Base-by-base conservation (phyloP, 176 grass and related monocot species). In the Zoysia japonica region DNA sequence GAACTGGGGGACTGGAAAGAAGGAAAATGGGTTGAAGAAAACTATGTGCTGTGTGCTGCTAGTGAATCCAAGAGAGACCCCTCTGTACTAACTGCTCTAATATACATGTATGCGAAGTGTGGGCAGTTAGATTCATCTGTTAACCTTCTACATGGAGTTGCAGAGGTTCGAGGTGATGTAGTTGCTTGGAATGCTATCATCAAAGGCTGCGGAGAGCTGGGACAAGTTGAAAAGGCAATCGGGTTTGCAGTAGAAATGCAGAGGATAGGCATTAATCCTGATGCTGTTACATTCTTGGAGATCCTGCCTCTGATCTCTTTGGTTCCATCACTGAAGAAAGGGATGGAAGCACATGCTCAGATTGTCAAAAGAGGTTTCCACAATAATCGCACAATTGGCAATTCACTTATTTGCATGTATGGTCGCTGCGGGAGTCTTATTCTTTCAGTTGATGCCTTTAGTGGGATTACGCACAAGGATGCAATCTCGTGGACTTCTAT, bases 41-140 rank as follows among this genome's bases (percentile, higher is more conserved):
- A 74, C 71, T 88, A 81, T 80, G 46, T 90, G 42, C 15, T 67
- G 36, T 43, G 46, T 61, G 12, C 55, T 80, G 45, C 50, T 14
- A 71, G 79, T 75, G 61, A 67, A 78, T 84, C 86, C 60, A 73
- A 72, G 66, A 75, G 70, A 47, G 90, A 96, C 39, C 78, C 89
- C 20, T 83, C 77, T 75, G 15, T 92, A 36, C 6, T 92, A 54
- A 90, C 93, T 12, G 38, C 71, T 3, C 81, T 96, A 36, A 83
- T 92, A 81, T 96, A 96, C 67, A 96, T 96, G 93, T 81, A 92
- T 8, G 78, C 82, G 16, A 89, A 83, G 68, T 95, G 93, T 39
- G 82, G 87, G 62, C 78, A 88, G 71, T 63, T 95, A 71, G 74
- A 64, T 74, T 73, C 2, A 2, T 89, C 93, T 60, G 28, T 81